Conservation (phyloP, 2,329 filamentous ascomycete species). For the Penicillium olsonii region DNA sequence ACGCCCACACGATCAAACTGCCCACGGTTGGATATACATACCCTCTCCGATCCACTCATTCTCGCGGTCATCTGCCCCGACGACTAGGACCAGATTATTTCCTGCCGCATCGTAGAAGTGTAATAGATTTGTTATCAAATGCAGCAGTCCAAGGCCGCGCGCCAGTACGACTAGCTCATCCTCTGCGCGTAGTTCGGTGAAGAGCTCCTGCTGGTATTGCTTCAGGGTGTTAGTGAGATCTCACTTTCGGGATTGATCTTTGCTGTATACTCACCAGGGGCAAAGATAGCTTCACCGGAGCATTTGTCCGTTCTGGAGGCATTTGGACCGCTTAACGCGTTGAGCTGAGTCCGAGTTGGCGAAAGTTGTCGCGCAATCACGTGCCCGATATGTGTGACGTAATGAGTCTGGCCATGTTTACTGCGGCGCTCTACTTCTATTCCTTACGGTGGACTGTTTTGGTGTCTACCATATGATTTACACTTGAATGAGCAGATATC, state of each 20-base stretch:
- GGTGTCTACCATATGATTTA: too few species aligned
- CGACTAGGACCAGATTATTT: constrained; percentile 85
- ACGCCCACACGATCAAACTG: background rate
- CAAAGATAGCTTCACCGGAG: constrained; percentile 64
- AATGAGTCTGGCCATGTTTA: too few species aligned
- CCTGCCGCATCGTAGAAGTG: constrained; percentile 96
- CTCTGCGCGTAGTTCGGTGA: constrained; percentile 83
- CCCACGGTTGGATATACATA: constrained; percentile 23
- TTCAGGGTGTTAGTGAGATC: constrained; percentile 30
- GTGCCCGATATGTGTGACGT: constrained; percentile 17
- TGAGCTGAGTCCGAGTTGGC: background rate
- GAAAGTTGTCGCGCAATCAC: constrained; percentile 16
- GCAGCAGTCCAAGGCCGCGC: constrained; percentile 86
- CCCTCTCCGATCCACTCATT: constrained; percentile 94
- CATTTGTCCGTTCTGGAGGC: constrained; percentile 44
- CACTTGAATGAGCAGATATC: too few species aligned
- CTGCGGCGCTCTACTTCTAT: too few species aligned
- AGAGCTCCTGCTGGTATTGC: constrained; percentile 93
- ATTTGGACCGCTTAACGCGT: constrained; percentile 38
- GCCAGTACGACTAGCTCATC: constrained; percentile 94
- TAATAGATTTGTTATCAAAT: constrained; percentile 90
- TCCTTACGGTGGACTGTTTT: too few species aligned
- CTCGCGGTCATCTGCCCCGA: constrained; percentile 88
- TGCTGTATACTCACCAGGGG: constrained; percentile 51
- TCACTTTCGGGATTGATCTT: background rate